Percentiles rank a stretch among this genome's conserved stretches.
Conservation (phyloP, 140 eudicot genomes). For the Senecio squalidus region DNA sequence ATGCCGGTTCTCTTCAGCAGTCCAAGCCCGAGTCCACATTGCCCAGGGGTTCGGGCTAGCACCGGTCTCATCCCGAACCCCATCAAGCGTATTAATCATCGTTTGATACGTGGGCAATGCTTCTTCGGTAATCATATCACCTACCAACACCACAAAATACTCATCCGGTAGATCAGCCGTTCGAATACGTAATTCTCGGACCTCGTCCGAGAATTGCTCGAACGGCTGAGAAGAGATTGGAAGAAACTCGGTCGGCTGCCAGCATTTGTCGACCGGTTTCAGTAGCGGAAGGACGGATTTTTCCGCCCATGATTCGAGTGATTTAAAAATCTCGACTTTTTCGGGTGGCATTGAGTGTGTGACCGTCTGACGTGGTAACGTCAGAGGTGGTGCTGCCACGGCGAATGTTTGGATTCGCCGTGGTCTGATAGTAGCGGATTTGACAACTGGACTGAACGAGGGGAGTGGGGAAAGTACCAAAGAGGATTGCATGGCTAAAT, state of each 20-base stretch:
- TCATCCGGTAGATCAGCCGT: conserved; percentile 46
- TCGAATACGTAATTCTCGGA: conserved; percentile 34
- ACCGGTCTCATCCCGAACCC: conserved; percentile 63
- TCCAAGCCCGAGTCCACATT: conserved; percentile 70
- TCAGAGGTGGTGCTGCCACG: conserved; percentile 19
- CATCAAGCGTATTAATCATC: conserved; percentile 56
- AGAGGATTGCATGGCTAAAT: conserved; percentile 27
- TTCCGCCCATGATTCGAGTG: conserved; percentile 52
- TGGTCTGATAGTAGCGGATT: neutral
- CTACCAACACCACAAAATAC: conserved; percentile 58
- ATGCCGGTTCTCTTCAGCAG: conserved; percentile 76
- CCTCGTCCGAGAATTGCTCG: conserved; percentile 45
- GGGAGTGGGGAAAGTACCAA: conserved; percentile 6
- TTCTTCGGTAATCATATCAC: conserved; percentile 69
- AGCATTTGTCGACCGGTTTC: conserved; percentile 46
- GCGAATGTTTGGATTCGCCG: neutral
- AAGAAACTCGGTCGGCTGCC: conserved; percentile 61
- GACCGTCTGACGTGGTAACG: conserved; percentile 31
- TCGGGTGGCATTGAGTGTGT: conserved; percentile 62
- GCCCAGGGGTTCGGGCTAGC: conserved; percentile 64
- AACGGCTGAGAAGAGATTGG: conserved; percentile 45
- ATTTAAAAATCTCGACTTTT: conserved; percentile 45
- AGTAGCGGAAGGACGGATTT: conserved; percentile 35
- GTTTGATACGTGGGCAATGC: conserved; percentile 61
- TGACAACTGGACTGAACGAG: neutral